Evolutionary conservation across 2,329 filamentous ascomycete species (phyloP).

Genomic region (Fusarium coffeatum): DNA sequence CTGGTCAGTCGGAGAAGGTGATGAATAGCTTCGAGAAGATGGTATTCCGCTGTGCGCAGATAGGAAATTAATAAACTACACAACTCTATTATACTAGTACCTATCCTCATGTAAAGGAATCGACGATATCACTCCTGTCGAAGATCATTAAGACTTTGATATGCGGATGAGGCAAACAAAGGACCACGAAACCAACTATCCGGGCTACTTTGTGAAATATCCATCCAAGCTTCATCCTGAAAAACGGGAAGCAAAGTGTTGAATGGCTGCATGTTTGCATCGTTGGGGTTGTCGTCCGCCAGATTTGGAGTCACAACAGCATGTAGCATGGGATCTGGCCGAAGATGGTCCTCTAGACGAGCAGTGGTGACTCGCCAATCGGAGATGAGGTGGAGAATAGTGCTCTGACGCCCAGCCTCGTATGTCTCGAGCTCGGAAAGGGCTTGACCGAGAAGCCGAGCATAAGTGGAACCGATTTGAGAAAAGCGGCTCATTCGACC

Average conservation of each 20-base stretch:
- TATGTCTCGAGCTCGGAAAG: neutral
- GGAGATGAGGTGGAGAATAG: neutral
- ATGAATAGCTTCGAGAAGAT: neutral
- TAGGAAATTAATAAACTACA: fast-evolving
- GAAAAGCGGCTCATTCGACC: neutral
- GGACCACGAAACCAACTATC: constrained; percentile 2
- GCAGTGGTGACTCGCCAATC: neutral
- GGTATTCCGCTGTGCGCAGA: neutral
- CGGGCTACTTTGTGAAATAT: neutral
- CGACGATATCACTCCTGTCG: neutral
- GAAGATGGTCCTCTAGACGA: neutral
- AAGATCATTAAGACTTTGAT: neutral
- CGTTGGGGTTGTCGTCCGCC: fast-evolving
- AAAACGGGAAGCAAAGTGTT: neutral
- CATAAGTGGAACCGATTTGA: neutral
- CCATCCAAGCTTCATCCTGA: neutral
- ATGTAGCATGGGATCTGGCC: neutral
- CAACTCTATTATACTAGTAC: neutral
- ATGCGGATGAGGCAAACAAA: neutral
- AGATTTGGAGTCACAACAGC: neutral
- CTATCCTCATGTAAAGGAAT: fast-evolving
- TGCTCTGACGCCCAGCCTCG: fast-evolving
- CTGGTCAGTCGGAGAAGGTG: neutral
- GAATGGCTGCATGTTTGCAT: neutral
- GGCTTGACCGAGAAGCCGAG: neutral